Conservation (phyloP, 1,139 yeast species). For the Magnusiomyces tetraspermus region DNA sequence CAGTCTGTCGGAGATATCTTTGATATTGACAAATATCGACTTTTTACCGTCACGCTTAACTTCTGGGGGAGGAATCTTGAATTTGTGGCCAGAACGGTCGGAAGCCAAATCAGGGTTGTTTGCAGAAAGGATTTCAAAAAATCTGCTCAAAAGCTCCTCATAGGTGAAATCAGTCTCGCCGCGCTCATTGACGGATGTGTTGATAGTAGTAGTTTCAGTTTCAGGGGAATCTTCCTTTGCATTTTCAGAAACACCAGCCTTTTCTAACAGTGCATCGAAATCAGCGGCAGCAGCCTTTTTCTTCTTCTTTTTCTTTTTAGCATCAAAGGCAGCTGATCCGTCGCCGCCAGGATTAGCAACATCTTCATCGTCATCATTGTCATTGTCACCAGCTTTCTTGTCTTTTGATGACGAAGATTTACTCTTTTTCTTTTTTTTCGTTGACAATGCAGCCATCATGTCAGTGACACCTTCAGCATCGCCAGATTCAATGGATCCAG, state of each 20-base stretch:
- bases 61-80: slow-evolving; percentile 95
- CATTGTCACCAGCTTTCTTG: slow-evolving; percentile 43
- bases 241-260: slow-evolving; percentile 70
- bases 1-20: slow-evolving; percentile 85
- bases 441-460: slow-evolving; percentile 41
- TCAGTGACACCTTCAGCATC: slow-evolving; percentile 35
- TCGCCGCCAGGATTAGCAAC: slow-evolving; percentile 22
- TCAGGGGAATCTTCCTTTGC: slow-evolving; percentile 26
- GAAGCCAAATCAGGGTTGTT: slow-evolving; percentile 98
- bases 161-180: slow-evolving; percentile 61
- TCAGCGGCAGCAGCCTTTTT: slow-evolving; percentile 49
- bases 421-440: slow-evolving; percentile 41
- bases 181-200: slow-evolving; percentile 25
- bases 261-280: slow-evolving; percentile 80
- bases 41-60: slow-evolving; percentile 98
- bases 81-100: slow-evolving; percentile 83
- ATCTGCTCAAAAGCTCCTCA: slow-evolving; percentile 67
- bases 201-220: slow-evolving; percentile 1
- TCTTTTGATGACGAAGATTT: slow-evolving; percentile 19
- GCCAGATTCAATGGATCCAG: slow-evolving; percentile 19
- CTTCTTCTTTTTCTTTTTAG: slow-evolving; percentile 78
- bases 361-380: slow-evolving; percentile 34
- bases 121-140: slow-evolving; percentile 74
- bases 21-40: slow-evolving; percentile 91
- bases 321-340: slow-evolving; percentile 36